These are phyloP conservation scores for Fusarium pininemorale DNA, from an alignment of 2,329 filamentous ascomycete genomes.

Conservation along the genomic window DNA sequence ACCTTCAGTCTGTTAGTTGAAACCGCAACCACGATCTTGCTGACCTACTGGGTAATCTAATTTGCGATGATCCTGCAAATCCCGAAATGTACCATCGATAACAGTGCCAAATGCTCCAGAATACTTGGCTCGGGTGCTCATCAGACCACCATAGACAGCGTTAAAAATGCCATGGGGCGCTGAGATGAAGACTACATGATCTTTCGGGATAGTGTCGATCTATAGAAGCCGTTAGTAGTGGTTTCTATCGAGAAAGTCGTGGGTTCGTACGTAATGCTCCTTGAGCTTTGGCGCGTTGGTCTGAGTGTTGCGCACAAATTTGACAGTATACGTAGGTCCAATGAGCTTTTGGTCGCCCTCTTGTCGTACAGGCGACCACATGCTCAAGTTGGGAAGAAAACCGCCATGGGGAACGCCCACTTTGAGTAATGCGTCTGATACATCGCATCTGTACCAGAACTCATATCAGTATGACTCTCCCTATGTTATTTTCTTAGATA, in stretches of 20 bases:
- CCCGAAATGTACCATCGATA: conserved; percentile 18
- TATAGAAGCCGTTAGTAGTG: background rate
- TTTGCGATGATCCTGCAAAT: conserved; percentile 30
- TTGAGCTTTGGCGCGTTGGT: background rate
- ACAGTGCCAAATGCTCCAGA: conserved; percentile 5
- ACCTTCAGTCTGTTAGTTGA: rapidly evolving
- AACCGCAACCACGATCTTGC: rapidly evolving
- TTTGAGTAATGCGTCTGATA: background rate
- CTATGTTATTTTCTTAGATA: rapidly evolving
- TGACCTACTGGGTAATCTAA: conserved; percentile 1
- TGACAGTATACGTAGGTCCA: background rate
- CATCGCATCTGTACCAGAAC: background rate
- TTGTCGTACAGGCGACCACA: background rate
- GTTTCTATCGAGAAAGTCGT: too few species aligned
- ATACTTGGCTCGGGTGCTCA: conserved; percentile 20
- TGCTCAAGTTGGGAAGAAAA: background rate
- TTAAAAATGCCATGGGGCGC: conserved; percentile 13
- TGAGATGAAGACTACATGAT: conserved; percentile 18
- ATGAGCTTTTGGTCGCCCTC: background rate
- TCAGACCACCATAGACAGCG: conserved; percentile 24
- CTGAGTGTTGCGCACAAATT: background rate
- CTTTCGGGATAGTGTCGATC: background rate
- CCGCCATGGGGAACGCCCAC: background rate
- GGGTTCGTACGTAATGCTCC: background rate
- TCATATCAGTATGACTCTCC: rapidly evolving